These are phyloP conservation scores for Quercus mongolica DNA, from an alignment of 306 rosid genomes.

Conservation along the genomic window DNA sequence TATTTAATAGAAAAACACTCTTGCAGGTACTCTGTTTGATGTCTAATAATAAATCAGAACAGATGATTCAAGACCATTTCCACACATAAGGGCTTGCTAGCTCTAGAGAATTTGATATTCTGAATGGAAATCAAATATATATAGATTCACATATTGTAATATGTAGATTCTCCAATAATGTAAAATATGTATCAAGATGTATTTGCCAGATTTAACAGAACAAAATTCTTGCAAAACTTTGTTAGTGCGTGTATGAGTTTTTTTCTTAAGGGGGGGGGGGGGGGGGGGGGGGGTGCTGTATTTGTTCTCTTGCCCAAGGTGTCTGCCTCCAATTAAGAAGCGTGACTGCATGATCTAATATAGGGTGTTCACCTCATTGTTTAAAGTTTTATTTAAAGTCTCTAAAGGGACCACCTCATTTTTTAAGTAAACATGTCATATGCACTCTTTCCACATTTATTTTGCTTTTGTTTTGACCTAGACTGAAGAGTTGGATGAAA, in stretches of 20 bases:
- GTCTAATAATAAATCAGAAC: background rate
- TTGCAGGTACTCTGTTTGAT: background rate
- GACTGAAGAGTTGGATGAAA: background rate
- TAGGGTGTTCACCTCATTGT: background rate
- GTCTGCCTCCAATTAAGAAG: background rate
- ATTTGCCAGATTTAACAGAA: background rate
- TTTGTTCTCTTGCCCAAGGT: background rate
- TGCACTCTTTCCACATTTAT: background rate
- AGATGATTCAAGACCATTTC: background rate
- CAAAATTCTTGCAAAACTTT: background rate
- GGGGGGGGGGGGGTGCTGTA: too few species aligned
- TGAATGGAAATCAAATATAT: too few species aligned
- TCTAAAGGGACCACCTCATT: background rate
- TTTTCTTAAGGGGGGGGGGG: too few species aligned
- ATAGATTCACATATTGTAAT: too few species aligned
- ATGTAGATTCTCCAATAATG: background rate
- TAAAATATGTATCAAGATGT: background rate
- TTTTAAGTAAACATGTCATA: background rate
- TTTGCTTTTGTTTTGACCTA: background rate
- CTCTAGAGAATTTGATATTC: background rate
- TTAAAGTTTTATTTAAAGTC: too few species aligned
- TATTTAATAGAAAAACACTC: background rate
- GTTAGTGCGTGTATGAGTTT: too few species aligned
- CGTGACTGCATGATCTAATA: background rate
- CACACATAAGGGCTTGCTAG: background rate